Conservation (phyloP, 2,329 filamentous ascomycete genomes). For the Cercospora sesami region DNA sequence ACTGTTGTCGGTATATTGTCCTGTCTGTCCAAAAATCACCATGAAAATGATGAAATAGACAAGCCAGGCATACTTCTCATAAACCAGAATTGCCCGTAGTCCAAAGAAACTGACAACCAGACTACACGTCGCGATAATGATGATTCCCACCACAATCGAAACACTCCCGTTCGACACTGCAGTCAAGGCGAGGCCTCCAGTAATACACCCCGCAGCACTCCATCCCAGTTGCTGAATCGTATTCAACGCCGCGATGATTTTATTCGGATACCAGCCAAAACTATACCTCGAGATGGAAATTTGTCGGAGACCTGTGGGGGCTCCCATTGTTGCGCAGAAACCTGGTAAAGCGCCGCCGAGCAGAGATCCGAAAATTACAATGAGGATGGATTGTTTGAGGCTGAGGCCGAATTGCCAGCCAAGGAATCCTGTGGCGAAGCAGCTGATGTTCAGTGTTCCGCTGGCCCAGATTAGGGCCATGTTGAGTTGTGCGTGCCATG, state of each 20-base stretch:
- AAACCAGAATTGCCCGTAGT: constrained; percentile 48
- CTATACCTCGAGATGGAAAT: constrained; percentile 49
- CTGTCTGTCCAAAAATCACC: constrained; percentile 51
- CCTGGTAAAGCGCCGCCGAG: constrained; percentile 37
- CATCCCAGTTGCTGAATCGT: constrained; percentile 50
- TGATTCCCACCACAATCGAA: constrained; percentile 47
- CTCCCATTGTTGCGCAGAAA: constrained; percentile 40
- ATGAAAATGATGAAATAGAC: constrained; percentile 50
- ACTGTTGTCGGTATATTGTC: constrained; percentile 45
- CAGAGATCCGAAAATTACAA: constrained; percentile 37
- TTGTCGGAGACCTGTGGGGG: constrained; percentile 44
- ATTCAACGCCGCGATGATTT: constrained; percentile 51
- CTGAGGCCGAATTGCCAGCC: constrained; percentile 52
- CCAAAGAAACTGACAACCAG: constrained; percentile 44
- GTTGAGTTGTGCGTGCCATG: constrained; percentile 40
- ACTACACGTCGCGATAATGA: constrained; percentile 45
- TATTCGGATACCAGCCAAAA: constrained; percentile 55
- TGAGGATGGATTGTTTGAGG: constrained; percentile 43
- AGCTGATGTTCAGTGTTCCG: constrained; percentile 41
- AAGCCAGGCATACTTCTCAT: constrained; percentile 54
- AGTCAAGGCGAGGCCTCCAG: constrained; percentile 45
- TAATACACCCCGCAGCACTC: constrained; percentile 46
- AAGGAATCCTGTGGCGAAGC: constrained; percentile 46
- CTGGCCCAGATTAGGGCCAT: constrained; percentile 41
- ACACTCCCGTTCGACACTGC: constrained; percentile 48